Evolutionary conservation across 768 basidiomycete species (phyloP).

Genomic region (Boletus pseudo-olivaceus): DNA sequence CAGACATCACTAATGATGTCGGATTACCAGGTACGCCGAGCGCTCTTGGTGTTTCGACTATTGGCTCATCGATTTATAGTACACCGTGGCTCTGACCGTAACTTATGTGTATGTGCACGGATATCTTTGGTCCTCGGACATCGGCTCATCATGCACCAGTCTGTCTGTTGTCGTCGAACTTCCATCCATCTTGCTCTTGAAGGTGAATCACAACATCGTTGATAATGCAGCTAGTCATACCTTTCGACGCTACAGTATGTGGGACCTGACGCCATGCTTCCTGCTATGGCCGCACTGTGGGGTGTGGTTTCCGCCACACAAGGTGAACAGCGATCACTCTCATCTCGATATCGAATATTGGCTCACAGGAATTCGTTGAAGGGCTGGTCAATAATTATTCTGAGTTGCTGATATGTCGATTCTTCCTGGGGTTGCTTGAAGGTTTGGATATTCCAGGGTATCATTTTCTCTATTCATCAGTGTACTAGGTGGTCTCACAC

Average conservation of each 20-base stretch:
- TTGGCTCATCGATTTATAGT: slow-evolving; percentile 20
- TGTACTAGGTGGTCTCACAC: slow-evolving; percentile 43
- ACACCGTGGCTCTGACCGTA: slow-evolving; percentile 31
- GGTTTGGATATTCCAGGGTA: slow-evolving; percentile 33
- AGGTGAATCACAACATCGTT: slow-evolving; percentile 23
- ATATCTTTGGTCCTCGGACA: background rate
- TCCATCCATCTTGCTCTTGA: slow-evolving; percentile 59
- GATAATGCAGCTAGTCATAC: background rate
- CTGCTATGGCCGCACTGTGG: slow-evolving; percentile 61
- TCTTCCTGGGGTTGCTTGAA: slow-evolving; percentile 55
- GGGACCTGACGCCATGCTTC: slow-evolving; percentile 56
- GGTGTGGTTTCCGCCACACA: slow-evolving; percentile 60
- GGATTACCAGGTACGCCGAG: slow-evolving; percentile 23
- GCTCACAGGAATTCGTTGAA: slow-evolving; percentile 11
- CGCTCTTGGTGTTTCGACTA: background rate
- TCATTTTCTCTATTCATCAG: slow-evolving; percentile 2
- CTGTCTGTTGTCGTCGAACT: slow-evolving; percentile 56
- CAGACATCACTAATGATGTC: slow-evolving; percentile 44
- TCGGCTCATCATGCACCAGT: slow-evolving; percentile 9
- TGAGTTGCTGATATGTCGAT: slow-evolving; percentile 52
- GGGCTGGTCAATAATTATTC: slow-evolving; percentile 47
- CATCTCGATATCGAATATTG: background rate
- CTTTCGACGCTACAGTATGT: slow-evolving; percentile 22
- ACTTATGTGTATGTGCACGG: slow-evolving; percentile 23
- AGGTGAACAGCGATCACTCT: slow-evolving; percentile 33